These are phyloP conservation scores for Rubroshorea leprosula DNA, from an alignment of 345 rosid species.

Conservation along the genomic window DNA sequence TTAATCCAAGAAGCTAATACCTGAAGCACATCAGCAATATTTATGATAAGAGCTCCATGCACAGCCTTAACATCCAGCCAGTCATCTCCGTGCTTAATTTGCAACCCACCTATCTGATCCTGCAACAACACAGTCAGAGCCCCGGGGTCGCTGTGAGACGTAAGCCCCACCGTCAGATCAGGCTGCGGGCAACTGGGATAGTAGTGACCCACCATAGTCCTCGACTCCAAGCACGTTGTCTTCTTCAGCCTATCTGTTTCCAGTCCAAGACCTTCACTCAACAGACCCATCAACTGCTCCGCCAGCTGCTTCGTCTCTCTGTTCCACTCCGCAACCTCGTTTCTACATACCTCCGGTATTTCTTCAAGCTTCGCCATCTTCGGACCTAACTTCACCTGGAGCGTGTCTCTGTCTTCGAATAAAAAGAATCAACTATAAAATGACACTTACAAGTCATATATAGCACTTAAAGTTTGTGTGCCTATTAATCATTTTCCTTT, in stretches of 20 bases:
- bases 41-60: conserved; percentile 42
- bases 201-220: conserved; percentile 41
- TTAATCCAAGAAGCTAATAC: conserved; percentile 10
- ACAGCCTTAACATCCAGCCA: conserved; percentile 50
- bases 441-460: conserved; percentile 33
- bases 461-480: no score
- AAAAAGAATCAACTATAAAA: conserved; percentile 42
- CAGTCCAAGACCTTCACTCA: conserved; percentile 49
- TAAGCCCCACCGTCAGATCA: conserved; percentile 40
- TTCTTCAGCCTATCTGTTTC: conserved; percentile 27
- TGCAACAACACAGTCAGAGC: conserved; percentile 40
- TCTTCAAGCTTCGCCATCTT: conserved; percentile 13
- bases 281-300: conserved; percentile 31
- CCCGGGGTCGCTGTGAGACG: conserved; percentile 47
- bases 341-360: conserved; percentile 43
- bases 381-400: conserved; percentile 33
- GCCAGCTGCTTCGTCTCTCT: conserved; percentile 23
- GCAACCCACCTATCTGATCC: conserved; percentile 44
- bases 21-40: conserved; percentile 52
- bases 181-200: conserved; percentile 58
- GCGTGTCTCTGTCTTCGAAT: conserved; percentile 58
- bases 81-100: conserved; percentile 34
- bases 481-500: no score
- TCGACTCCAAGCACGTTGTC: conserved; percentile 28
- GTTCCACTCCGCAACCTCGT: conserved; percentile 39